Conservation (phyloP, 345 rosid species). For the Physaria fendleri region DNA sequence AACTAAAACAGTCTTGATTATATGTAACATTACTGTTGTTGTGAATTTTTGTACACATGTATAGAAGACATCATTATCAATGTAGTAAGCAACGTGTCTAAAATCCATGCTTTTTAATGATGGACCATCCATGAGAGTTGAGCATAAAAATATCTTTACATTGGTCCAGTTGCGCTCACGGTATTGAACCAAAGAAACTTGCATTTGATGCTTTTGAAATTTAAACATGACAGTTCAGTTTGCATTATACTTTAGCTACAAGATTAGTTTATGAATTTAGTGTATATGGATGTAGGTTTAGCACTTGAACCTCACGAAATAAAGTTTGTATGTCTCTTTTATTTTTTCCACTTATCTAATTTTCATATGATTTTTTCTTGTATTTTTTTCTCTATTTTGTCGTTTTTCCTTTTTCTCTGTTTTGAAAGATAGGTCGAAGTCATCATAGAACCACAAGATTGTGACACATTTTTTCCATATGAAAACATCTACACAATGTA, state of each 20-base stretch:
- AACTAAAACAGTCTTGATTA: slow-evolving; percentile 2
- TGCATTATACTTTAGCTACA: background rate
- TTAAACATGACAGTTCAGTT: background rate
- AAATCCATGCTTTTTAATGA: background rate
- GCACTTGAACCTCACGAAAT: background rate
- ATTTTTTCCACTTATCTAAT: background rate
- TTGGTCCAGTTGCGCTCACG: background rate
- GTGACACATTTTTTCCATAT: background rate
- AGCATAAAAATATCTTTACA: background rate
- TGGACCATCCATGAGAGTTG: background rate
- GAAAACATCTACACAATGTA: background rate
- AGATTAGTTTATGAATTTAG: background rate
- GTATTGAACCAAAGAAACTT: background rate
- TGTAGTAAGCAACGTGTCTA: background rate
- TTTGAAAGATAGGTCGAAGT: background rate
- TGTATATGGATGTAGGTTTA: background rate
- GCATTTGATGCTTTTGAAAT: background rate
- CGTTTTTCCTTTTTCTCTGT: background rate
- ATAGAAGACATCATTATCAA: background rate
- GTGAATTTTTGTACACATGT: background rate
- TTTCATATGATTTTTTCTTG: background rate
- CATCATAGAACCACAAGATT: background rate
- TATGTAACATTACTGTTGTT: background rate
- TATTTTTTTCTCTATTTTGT: background rate
- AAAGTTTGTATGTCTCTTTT: background rate